Percentiles rank a stretch among this genome's conserved stretches.
Conservation (phyloP, 495 filamentous ascomycete species). For the Chaetomium tenue region DNA sequence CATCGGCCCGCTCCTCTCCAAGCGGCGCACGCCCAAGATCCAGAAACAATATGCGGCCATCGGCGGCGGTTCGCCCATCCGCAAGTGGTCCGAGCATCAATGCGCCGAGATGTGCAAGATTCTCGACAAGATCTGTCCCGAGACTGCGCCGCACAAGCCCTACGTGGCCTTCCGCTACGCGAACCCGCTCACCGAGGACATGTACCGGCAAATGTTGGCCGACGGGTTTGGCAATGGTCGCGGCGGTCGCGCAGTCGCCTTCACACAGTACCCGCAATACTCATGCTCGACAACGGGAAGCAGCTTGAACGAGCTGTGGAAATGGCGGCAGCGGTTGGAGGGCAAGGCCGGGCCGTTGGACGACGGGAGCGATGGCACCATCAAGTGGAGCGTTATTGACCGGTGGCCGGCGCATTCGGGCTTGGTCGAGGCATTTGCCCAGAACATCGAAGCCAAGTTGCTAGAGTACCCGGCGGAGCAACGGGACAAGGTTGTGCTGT, state of each 20-base stretch:
- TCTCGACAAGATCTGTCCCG: conserved; percentile 81
- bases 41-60: conserved; percentile 92
- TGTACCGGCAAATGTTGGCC: conserved; percentile 73
- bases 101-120: conserved; percentile 93
- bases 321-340: conserved; percentile 86
- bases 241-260: conserved; percentile 89
- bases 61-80: conserved; percentile 93
- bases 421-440: conserved; percentile 84
- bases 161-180: conserved; percentile 99
- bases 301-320: conserved; percentile 96
- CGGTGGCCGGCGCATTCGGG: conserved; percentile 92
- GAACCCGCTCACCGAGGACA: conserved; percentile 88
- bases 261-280: conserved; percentile 98
- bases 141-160: conserved; percentile 94
- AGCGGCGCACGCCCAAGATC: conserved; percentile 89
- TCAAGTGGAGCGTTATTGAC: conserved; percentile 97
- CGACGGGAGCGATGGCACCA: conserved; percentile 58
- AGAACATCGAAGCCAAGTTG: conserved; percentile 81
- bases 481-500: conserved; percentile 72
- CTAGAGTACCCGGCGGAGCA: conserved; percentile 77
- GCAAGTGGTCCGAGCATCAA: conserved; percentile 96
- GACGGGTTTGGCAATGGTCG: conserved; percentile 88
- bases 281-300: conserved; percentile 98
- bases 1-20: conserved; percentile 81
- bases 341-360: conserved; percentile 56